Conservation (phyloP, 2,329 filamentous ascomycete genomes). For the Tolypocladium endophyticum region DNA sequence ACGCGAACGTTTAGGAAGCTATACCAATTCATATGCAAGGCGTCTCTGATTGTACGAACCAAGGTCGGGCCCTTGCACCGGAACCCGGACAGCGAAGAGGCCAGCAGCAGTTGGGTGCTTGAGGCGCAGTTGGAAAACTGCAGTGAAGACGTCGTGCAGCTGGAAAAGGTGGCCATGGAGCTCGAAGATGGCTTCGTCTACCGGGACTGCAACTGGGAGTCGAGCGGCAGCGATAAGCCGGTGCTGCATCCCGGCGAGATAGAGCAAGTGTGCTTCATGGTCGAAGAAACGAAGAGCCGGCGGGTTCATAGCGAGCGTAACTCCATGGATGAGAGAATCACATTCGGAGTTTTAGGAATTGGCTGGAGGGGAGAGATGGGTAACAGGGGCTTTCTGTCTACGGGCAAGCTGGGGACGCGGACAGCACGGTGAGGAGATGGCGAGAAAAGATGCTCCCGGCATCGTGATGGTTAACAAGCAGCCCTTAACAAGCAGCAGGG, state of each 20-base stretch:
- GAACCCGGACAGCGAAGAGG: slow-evolving; percentile 12
- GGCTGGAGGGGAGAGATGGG: slow-evolving; percentile 88
- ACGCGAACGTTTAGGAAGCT: slow-evolving; percentile 86
- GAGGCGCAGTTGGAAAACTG: slow-evolving; percentile 96
- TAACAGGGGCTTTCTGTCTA: slow-evolving; percentile 76
- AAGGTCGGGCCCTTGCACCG: slow-evolving; percentile 60
- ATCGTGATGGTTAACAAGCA: too few species aligned
- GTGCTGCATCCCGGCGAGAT: slow-evolving; percentile 53
- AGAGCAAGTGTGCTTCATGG: slow-evolving; percentile 55
- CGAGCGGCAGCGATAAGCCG: slow-evolving; percentile 32
- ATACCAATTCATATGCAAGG: slow-evolving; percentile 92
- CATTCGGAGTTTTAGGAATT: slow-evolving; percentile 74
- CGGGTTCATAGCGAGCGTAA: slow-evolving; percentile 17
- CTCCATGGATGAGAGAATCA: slow-evolving; percentile 43
- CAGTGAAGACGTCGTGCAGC: slow-evolving; percentile 68
- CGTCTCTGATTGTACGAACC: slow-evolving; percentile 79
- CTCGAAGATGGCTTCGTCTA: slow-evolving; percentile 39
- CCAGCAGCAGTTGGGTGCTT: slow-evolving; percentile 53
- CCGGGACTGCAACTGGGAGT: slow-evolving; percentile 47
- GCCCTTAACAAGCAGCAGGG: not conserved
- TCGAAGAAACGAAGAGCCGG: slow-evolving; percentile 31
- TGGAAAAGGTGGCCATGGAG: slow-evolving; percentile 56
- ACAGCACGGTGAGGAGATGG: slow-evolving; percentile 15
- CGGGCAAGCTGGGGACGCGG: slow-evolving; percentile 63
- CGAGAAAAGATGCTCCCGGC: not conserved